A percentile compares a stretch with the other conserved stretches of the same genome.
Evolutionary conservation across 2,329 filamentous ascomycete species (phyloP).

Genomic region (Magnaporthiopsis rhizophila): DNA sequence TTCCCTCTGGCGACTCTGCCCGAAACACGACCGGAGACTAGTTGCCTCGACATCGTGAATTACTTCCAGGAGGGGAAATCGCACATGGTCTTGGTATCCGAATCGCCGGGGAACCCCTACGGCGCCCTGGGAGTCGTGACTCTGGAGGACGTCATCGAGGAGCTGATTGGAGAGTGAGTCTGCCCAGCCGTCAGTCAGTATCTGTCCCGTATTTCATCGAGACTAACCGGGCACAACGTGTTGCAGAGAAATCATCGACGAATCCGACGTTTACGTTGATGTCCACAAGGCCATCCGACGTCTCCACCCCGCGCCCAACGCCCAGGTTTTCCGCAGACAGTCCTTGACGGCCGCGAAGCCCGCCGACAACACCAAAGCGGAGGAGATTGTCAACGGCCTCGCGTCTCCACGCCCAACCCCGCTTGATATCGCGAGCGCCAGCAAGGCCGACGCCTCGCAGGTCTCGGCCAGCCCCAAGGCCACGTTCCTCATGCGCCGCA

Average conservation of each 20-base stretch:
- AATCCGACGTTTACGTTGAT: constrained; percentile 96
- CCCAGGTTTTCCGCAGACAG: constrained; percentile 40
- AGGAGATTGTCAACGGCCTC: constrained; percentile 23
- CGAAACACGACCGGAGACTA: constrained; percentile 90
- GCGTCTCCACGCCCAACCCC: constrained; percentile 24
- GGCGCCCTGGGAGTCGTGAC: constrained; percentile 92
- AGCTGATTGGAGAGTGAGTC: constrained; percentile 88
- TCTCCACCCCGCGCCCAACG: constrained; percentile 74
- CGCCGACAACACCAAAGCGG: constrained; percentile 17
- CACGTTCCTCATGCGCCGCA: constrained; percentile 52
- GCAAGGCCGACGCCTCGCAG: constrained; percentile 26
- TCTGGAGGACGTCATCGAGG: constrained; percentile 95
- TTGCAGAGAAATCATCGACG: constrained; percentile 88
- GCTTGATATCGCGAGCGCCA: constrained; percentile 9
- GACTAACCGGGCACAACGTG: constrained; percentile 4
- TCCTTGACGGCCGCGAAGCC: constrained; percentile 19
- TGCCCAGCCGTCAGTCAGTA: neutral
- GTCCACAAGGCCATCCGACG: constrained; percentile 96
- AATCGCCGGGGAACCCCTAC: constrained; percentile 79
- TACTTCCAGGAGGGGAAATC: constrained; percentile 99
- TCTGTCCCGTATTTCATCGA: neutral
- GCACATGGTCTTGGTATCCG: constrained; percentile 95
- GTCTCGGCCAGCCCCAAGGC: constrained; percentile 42
- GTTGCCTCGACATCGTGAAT: constrained; percentile 96
- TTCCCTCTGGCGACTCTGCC: constrained; percentile 91